Conservation (phyloP, 257 asterid genomes). For the Petunia axillaris region DNA sequence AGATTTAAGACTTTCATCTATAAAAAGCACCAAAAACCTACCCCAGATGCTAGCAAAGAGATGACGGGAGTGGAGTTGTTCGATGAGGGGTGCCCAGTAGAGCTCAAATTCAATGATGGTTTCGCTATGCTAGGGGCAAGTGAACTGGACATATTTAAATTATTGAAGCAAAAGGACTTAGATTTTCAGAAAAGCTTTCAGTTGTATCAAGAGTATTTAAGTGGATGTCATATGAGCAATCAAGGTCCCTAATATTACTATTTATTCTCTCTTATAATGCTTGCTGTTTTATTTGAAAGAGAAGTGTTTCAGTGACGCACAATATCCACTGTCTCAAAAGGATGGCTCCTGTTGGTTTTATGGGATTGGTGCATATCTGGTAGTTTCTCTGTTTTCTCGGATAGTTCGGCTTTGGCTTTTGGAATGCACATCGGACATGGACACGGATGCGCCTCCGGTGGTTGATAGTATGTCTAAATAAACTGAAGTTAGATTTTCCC, state of each 20-base stretch:
- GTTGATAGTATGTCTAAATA: too few relatives aligned
- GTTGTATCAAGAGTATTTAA: slow-evolving; percentile 53
- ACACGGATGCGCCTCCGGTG: too few relatives aligned
- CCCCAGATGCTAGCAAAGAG: slow-evolving; percentile 35
- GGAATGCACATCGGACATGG: too few relatives aligned
- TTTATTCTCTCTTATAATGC: background rate
- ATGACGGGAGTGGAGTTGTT: slow-evolving; percentile 53
- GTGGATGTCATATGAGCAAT: background rate
- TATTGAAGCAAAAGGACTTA: slow-evolving; percentile 52
- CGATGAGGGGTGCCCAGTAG: slow-evolving; percentile 62
- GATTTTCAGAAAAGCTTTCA: slow-evolving; percentile 48
- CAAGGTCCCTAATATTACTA: background rate
- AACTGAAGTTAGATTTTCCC: too few relatives aligned
- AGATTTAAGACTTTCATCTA: slow-evolving; percentile 48
- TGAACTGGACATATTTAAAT: slow-evolving; percentile 47
- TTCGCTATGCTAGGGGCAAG: slow-evolving; percentile 37
- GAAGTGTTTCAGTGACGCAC: background rate
- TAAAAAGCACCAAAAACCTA: slow-evolving; percentile 39
- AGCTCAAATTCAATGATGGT: slow-evolving; percentile 46
- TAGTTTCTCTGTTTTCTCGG: too few relatives aligned
- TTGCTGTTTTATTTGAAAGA: background rate
- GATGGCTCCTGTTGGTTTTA: too few relatives aligned
- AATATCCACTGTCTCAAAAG: too few relatives aligned
- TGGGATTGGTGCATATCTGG: too few relatives aligned
- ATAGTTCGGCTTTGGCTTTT: too few relatives aligned